Base-by-base conservation (phyloP, 2,329 filamentous ascomycete genomes). In the Aspergillus fumigatus region DNA sequence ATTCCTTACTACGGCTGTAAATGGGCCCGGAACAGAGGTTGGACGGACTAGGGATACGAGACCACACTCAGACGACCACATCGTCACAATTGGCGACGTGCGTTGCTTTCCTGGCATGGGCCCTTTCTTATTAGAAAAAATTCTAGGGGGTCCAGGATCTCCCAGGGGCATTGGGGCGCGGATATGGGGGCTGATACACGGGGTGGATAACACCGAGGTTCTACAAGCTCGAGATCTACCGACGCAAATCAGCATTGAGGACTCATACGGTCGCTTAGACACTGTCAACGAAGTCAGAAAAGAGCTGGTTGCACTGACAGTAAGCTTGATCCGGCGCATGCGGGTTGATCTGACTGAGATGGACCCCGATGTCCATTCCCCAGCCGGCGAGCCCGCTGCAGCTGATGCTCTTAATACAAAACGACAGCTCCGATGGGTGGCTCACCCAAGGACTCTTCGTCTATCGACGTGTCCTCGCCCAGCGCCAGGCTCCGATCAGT, bases 201-300 rank as follows among this genome's bases (percentile, higher is more conserved):
- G 92, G 5, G 80, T 91, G 27, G 93, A 97, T 70, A 76, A 85
- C 52, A 80, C 82, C 0, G 86, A 90, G 57, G 91, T 97, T 19
- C 85, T 86, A 51, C 80, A 86, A 60, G 88, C 86, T 1, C 84
- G 84, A 63, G 83, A 86, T 48, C 74, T 95, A 1, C 93, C 93
- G 0, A 86, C 85, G 1, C 92, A 97, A 72, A 95, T 97, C 69
- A 94, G 90, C 71, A 94, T 97, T 61, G 93, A 97, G 70, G 92
- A 97, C 73, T 94, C 91, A 17, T 97, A 96, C 70, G 82, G 84
- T 25, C 84, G 86, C 0, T 77, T 96, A 1, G 83, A 88, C 62
- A 85, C 80, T 0, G 70, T 88, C 52, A 72, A 83, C 1, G 81
- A 86, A 57, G 84, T 95, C 29, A 75, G 78, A 45, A 84, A 83